Conservation (phyloP, 192 early-diverging fungal species). For the Coemansia sp. region DNA sequence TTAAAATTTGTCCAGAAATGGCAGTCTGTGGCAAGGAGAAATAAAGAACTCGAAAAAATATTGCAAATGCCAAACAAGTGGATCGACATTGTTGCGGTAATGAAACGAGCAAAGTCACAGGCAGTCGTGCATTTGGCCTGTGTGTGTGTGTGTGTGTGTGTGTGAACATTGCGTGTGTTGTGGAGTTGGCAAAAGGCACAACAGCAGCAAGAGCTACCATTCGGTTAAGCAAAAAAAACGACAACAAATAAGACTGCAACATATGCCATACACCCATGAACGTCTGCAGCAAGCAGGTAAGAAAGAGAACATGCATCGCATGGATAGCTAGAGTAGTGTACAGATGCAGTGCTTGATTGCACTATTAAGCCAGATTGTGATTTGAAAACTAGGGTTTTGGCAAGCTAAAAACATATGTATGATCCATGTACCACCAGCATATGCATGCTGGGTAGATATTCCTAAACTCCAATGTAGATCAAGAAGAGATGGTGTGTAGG, state of each 20-base stretch:
- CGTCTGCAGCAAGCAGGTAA: background rate
- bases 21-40: background rate
- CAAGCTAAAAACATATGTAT: too few species aligned
- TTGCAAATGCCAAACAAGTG: background rate
- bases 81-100: constrained; percentile 1
- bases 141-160: too few species aligned
- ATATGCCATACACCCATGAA: background rate
- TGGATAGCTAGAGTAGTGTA: constrained; percentile 11
- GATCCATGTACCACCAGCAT: too few species aligned
- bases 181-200: background rate
- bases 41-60: background rate
- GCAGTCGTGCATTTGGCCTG: background rate
- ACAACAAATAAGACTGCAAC: background rate
- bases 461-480: too few species aligned
- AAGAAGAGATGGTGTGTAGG: background rate
- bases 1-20: too few species aligned
- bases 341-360: too few species aligned
- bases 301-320: too few species aligned
- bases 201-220: background rate
- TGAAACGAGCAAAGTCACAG: constrained; percentile 6
- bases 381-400: too few species aligned
- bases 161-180: background rate
- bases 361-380: too few species aligned
- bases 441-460: too few species aligned
- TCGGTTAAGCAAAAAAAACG: background rate